These are phyloP conservation scores for Podila minutissima DNA, from an alignment of 192 early-diverging fungal genomes.

Conservation along the genomic window DNA sequence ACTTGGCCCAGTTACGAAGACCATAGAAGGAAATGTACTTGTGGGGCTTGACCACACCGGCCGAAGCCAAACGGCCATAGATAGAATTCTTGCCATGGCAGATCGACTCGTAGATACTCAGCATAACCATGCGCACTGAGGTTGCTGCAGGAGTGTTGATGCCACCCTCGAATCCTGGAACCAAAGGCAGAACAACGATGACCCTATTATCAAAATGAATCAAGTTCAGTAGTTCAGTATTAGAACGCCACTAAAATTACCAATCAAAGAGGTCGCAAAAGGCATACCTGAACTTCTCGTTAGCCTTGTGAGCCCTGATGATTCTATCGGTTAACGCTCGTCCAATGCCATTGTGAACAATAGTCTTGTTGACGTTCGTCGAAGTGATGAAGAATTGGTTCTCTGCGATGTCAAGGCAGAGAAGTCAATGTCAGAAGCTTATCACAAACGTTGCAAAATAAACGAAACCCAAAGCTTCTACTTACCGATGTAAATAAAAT, in stretches of 20 bases:
- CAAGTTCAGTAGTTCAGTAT: not conserved
- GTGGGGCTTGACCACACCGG: conserved; percentile 58
- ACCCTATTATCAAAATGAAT: conserved; percentile 61
- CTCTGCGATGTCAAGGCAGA: conserved; percentile 50
- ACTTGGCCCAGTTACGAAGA: conserved; percentile 54
- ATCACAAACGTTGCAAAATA: not conserved
- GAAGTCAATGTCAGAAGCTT: not conserved
- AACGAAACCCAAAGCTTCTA: not conserved
- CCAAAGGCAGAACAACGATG: conserved; percentile 79
- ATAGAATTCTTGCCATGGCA: conserved; percentile 74
- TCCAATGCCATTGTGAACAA: conserved; percentile 83
- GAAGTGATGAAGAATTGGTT: conserved; percentile 88
- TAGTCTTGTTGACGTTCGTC: conserved; percentile 60
- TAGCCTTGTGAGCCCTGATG: conserved; percentile 67
- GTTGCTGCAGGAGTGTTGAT: conserved; percentile 73
- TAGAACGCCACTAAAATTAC: no score
- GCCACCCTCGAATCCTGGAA: conserved; percentile 83
- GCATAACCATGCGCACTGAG: conserved; percentile 71
- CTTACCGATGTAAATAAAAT: conserved; percentile 84
- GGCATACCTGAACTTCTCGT: conserved; percentile 37
- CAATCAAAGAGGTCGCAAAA: no score
- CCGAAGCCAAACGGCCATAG: conserved; percentile 59
- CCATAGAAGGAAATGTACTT: conserved; percentile 74
- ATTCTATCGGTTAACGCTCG: conserved; percentile 80
- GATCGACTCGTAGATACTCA: conserved; percentile 67